Percentiles rank a stretch among this genome's conserved stretches.
Conservation (phyloP, 2,329 filamentous ascomycete genomes). For the Cordyceps cicadae region DNA sequence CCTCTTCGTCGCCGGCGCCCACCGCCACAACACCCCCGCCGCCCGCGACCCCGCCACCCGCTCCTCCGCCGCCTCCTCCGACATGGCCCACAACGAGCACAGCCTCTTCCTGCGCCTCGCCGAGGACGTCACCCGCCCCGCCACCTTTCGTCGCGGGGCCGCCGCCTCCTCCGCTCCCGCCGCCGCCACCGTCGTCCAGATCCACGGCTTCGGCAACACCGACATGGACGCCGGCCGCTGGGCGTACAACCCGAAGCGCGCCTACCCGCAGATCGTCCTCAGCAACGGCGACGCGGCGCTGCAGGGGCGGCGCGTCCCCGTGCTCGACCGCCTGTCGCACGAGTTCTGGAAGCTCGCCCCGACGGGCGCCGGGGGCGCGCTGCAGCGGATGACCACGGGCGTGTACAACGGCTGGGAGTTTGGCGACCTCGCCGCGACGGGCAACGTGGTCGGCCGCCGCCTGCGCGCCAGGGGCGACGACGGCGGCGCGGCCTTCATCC, state of each 20-base stretch:
- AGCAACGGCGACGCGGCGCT: slow-evolving; percentile 2
- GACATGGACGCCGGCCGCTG: slow-evolving; percentile 4
- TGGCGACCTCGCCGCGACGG: slow-evolving; percentile 4
- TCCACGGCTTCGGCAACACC: slow-evolving; percentile 5
- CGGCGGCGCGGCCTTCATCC: slow-evolving; percentile 1
- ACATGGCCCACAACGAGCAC: slow-evolving; percentile 7
- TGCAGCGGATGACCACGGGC: slow-evolving; percentile 5
- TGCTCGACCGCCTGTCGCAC: background rate
- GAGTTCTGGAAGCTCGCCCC: slow-evolving; percentile 1
- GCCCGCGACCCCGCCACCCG: background rate
- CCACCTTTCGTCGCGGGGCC: background rate
- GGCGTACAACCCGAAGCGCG: slow-evolving; percentile 2
- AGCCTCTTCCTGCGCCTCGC: slow-evolving; percentile 6
- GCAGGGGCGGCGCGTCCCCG: background rate
- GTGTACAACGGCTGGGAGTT: slow-evolving; percentile 6
- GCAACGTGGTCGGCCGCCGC: background rate
- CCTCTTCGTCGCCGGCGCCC: slow-evolving; percentile 2
- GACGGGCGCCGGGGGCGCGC: background rate
- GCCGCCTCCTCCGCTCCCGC: background rate
- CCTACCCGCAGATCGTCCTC: slow-evolving; percentile 3
- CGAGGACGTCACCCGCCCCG: slow-evolving; percentile 1
- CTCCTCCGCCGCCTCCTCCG: background rate
- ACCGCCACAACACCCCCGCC: background rate
- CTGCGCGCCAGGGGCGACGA: slow-evolving; percentile 1
- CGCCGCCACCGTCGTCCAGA: background rate